Base-by-base conservation (phyloP, 306 rosid species). In the Oemleria cerasiformis region DNA sequence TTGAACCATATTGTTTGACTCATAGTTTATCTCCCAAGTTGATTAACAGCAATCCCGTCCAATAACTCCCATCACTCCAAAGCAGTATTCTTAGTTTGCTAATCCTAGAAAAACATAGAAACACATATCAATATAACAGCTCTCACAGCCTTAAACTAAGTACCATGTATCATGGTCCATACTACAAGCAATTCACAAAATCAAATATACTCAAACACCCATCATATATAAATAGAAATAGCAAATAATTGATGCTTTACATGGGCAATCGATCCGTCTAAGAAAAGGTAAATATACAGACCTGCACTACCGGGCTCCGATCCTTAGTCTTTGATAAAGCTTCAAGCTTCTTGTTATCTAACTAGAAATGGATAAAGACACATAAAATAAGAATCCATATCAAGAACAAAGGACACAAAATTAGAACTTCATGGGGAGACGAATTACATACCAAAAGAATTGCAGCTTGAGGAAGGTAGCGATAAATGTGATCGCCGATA, bases 381-480 rank as follows among this genome's bases (percentile, higher is more conserved):
- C 6, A 21, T 15, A 40, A 39, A 43, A 71, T 74, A n/a, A 67
- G 40, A 47, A 55, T 41, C n/a, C 5, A 51, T 49, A 36, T 14
- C 36, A 53, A 23, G 42, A 13, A 14, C 42, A 50, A 2, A 2
- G 1, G 15, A 66, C 4, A 56, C 49, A 74, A 7, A 19, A 34
- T 64, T 53, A 74, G 47, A 51, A 19, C 56, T 20, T 38, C 0
- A 45, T 56, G 23, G 13, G 30, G 58, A 67, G 23, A 16, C 2
- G 73, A 80, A 40, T 58, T 40, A 60, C 77, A 60, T 82, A 94
- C 98, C 98, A 94, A 79, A 63, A 94, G 92, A 81, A 86, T 67
- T 6, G 91, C 86, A 2, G 98, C 97, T 81, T 89, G 97, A 8
- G 96, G 97, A 73, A 94, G 87, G 75, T 85, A 87, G 17, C 96